Base-by-base conservation (phyloP, 768 basidiomycete species). In the Boletus eberwhitei region DNA sequence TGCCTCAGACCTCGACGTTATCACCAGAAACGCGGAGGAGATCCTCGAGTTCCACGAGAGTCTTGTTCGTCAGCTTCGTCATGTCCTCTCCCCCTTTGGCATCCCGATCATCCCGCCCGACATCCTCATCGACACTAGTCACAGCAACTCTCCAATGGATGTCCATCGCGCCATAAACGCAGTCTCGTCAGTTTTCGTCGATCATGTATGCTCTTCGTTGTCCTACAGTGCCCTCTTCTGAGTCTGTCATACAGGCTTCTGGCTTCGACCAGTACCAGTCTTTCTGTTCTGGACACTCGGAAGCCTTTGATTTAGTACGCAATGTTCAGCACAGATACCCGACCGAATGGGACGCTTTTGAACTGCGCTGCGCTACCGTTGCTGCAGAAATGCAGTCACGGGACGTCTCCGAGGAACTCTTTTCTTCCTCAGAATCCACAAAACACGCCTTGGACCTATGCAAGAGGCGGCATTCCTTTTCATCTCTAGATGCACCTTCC, bases 231-330 rank as follows among this genome's bases (percentile, higher is more conserved):
- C 21, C 48, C 24, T 34, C 35, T 38, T 31, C 50, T 57, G 34
- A 62, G 13, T 37, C 9, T 51, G 48, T 57, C 54, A 36, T 24
- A 32, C 60, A 96, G 93, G 87, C 86, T 24, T 75, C 85, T 16
- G 74, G 78, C 36, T 96, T 96, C 60, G 77, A 81, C 53, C 77
- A 84, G 2, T 99, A 99, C 73, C 83, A 93, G 67, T 72, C 79
- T 13, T 98, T 93, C 64, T 98, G 96, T 66, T 83, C 91, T 0
- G 86, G 86, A 0, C 95, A 98, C 64, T 81, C 84, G 48, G 87
- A 90, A 60, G 94, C 93, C 0, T 75, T 88, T 52, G 84, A 88
- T 57, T 68, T 92, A 22, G 75, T 96, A 0, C 83, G 87, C 54
- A 81, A 79, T 48, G 78, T 85, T 19, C 81, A 84, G 37, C 75